Evolutionary conservation across 2,329 filamentous ascomycete genomes (phyloP).

Genomic region (Tolypocladium capitatum): DNA sequence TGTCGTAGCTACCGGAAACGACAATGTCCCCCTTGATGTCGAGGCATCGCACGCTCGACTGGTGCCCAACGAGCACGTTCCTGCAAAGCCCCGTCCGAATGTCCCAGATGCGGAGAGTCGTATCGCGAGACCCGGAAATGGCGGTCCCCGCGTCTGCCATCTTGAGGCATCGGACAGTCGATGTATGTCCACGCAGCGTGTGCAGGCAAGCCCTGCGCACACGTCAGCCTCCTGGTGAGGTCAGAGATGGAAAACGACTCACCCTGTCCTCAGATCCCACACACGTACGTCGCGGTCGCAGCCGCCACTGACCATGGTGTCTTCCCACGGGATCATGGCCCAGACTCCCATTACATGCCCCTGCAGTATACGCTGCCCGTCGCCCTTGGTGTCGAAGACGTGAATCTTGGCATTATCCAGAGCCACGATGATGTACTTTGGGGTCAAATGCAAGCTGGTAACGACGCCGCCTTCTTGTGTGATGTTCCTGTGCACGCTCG

Average conservation of each 20-base stretch:
- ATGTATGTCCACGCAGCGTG: constrained; percentile 85
- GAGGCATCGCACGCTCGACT: constrained; percentile 86
- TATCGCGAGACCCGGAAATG: constrained; percentile 92
- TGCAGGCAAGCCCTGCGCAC: constrained; percentile 54
- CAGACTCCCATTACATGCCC: constrained; percentile 99
- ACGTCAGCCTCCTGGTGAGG: constrained; percentile 8
- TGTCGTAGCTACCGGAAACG: constrained; percentile 97
- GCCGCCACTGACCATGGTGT: constrained; percentile 86
- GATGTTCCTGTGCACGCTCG: constrained; percentile 71
- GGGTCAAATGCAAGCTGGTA: constrained; percentile 83
- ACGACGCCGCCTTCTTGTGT: constrained; percentile 95
- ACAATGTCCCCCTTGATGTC: constrained; percentile 95
- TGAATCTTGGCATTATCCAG: constrained; percentile 98
- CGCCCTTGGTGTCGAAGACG: constrained; percentile 86
- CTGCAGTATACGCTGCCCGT: constrained; percentile 75
- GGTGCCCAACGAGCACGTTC: constrained; percentile 86
- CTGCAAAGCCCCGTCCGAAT: constrained; percentile 76
- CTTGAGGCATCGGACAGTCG: constrained; percentile 90
- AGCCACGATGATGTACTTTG: constrained; percentile 94
- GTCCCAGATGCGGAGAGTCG: constrained; percentile 90
- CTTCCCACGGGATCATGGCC: constrained; percentile 98
- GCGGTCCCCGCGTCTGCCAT: constrained; percentile 92
- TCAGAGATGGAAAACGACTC: constrained; percentile 19
- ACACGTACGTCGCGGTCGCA: constrained; percentile 95
- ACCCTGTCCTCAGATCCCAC: constrained; percentile 93